Evolutionary conservation across 2,329 filamentous ascomycete species (phyloP).

Genomic region (Pseudofabraea citricarpa): DNA sequence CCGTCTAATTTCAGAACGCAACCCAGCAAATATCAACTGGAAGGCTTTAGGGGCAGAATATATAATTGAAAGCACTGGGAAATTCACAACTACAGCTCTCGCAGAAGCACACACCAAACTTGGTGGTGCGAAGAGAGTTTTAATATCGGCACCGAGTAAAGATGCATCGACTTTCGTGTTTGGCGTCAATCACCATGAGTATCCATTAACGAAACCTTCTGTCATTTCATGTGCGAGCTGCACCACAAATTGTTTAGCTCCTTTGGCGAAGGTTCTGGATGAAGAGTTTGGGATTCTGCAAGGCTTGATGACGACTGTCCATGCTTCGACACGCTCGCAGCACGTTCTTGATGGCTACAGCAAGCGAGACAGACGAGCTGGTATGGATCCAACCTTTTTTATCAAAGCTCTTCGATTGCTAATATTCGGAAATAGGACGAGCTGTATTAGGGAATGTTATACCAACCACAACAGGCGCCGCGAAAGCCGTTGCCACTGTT

Average conservation of each 20-base stretch:
- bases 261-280: slow-evolving; percentile 27
- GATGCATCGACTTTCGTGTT: slow-evolving; percentile 24
- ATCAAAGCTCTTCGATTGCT: too few species aligned
- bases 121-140: slow-evolving; percentile 8
- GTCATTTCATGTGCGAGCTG: slow-evolving; percentile 29
- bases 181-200: slow-evolving; percentile 26
- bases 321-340: slow-evolving; percentile 26
- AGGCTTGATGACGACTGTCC: slow-evolving; percentile 28
- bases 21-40: slow-evolving; percentile 7
- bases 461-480: slow-evolving; percentile 12
- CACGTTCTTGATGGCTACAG: slow-evolving; percentile 30
- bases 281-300: slow-evolving; percentile 26
- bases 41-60: slow-evolving; percentile 4
- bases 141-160: slow-evolving; percentile 9
- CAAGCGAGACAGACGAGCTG: slow-evolving; percentile 27
- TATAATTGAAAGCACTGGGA: slow-evolving; percentile 10
- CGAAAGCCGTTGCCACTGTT: slow-evolving; percentile 9
- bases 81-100: slow-evolving; percentile 5
- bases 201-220: slow-evolving; percentile 11
- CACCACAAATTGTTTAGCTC: slow-evolving; percentile 30
- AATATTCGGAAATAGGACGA: too few species aligned
- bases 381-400: too few species aligned
- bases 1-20: slow-evolving; percentile 6
- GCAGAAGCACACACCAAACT: slow-evolving; percentile 1
- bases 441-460: slow-evolving; percentile 6